Conservation (phyloP, 192 early-diverging fungal genomes). For the Mortierella hygrophila region DNA sequence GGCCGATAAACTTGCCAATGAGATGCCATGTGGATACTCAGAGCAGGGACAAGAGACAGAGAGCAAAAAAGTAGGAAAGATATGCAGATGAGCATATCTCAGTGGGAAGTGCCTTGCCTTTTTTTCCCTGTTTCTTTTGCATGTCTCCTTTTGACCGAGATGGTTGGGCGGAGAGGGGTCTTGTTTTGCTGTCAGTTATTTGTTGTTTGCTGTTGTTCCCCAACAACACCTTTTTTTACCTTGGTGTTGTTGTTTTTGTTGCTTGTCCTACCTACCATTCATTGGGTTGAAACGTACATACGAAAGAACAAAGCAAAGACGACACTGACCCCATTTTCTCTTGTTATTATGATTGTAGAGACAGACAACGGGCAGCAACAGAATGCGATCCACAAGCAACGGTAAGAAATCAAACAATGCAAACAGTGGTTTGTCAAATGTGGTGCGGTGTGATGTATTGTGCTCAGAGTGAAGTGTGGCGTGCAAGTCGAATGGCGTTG, state of each 20-base stretch:
- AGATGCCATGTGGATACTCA: conserved; percentile 7
- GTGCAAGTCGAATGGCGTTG: neutral
- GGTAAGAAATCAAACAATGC: neutral
- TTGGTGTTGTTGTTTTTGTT: too few species aligned
- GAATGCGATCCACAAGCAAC: conserved; percentile 10
- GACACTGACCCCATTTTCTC: neutral
- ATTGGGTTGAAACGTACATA: neutral
- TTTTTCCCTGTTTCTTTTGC: too few species aligned
- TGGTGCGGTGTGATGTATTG: too few species aligned
- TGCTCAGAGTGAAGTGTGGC: neutral
- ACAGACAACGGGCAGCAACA: neutral
- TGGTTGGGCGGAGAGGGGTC: neutral
- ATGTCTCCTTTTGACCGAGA: neutral
- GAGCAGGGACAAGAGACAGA: neutral
- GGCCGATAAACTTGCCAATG: conserved; percentile 27
- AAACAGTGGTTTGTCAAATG: neutral
- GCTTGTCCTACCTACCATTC: neutral
- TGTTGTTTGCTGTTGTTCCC: neutral
- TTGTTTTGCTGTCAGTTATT: neutral
- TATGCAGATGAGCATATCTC: neutral
- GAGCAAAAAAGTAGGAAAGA: conserved; percentile 1
- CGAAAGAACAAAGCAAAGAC: neutral
- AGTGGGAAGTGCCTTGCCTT: neutral
- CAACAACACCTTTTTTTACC: too few species aligned
- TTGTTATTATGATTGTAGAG: neutral